phyloP scores from a whole-genome alignment of 768 basidiomycete genomes.

The Coprinopsis sp. region DNA sequence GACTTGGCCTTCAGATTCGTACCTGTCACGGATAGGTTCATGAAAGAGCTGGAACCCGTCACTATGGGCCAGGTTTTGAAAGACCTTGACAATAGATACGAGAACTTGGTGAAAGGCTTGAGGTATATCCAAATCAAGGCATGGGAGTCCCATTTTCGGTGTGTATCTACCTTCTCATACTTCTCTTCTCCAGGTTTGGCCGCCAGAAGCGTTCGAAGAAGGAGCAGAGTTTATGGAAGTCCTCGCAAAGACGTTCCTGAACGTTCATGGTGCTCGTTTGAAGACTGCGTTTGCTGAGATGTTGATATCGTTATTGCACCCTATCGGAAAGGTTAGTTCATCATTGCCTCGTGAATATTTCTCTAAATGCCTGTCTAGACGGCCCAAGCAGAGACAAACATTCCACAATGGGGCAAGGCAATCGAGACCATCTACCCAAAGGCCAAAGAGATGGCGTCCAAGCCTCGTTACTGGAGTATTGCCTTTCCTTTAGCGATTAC shows the following conservation, averaged over 20 bases:
- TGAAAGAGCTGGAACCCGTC: conserved; percentile 72
- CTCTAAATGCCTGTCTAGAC: conserved; percentile 42
- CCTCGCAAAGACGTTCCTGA: conserved; percentile 75
- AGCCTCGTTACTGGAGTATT: conserved; percentile 84
- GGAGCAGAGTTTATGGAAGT: conserved; percentile 87
- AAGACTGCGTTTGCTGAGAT: conserved; percentile 86
- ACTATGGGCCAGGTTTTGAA: conserved; percentile 72
- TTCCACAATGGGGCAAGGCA: conserved; percentile 91
- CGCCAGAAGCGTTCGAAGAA: conserved; percentile 88
- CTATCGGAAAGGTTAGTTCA: conserved; percentile 79
- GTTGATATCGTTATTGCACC: conserved; percentile 71
- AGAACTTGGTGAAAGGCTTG: conserved; percentile 79
- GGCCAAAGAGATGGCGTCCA: conserved; percentile 78
- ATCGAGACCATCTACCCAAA: conserved; percentile 80
- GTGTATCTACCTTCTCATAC: neutral
- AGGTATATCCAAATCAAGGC: conserved; percentile 82
- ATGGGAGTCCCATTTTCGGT: conserved; percentile 4
- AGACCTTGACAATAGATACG: conserved; percentile 77
- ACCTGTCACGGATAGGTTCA: conserved; percentile 89
- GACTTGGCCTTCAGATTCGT: conserved; percentile 57
- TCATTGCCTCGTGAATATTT: neutral
- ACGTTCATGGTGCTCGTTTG: conserved; percentile 77
- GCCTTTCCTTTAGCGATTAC: conserved; percentile 85
- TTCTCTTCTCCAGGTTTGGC: conserved; percentile 66
- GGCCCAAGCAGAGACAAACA: conserved; percentile 93